Conservation (phyloP, 176 grass and related monocot species). For the Otatea glauca region DNA sequence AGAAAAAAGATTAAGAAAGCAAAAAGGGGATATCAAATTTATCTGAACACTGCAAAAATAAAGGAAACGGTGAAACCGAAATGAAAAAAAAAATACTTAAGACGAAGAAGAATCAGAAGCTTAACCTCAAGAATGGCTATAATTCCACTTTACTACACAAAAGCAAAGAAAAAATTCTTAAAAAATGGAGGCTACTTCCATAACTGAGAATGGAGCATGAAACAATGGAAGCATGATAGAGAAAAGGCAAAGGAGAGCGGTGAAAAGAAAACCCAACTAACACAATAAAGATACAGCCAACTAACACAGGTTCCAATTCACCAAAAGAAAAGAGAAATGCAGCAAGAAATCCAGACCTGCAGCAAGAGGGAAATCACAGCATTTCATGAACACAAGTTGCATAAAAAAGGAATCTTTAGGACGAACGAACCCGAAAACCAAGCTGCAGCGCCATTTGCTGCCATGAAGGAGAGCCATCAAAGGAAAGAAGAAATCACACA, state of each 20-base stretch:
- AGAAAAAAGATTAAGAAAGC: slow-evolving; percentile 8
- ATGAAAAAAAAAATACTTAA: slow-evolving; percentile 40
- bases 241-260: slow-evolving; percentile 25
- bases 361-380: slow-evolving; percentile 33
- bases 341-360: slow-evolving; percentile 40
- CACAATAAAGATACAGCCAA: slow-evolving; percentile 20
- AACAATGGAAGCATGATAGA: slow-evolving; percentile 20
- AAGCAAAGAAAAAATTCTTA: slow-evolving; percentile 17
- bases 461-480: not conserved
- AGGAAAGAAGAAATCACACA: slow-evolving; percentile 36
- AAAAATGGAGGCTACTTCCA: not conserved
- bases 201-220: slow-evolving; percentile 4
- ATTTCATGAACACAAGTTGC: slow-evolving; percentile 3
- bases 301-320: slow-evolving; percentile 18
- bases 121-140: slow-evolving; percentile 12
- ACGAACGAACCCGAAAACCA: slow-evolving; percentile 12
- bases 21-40: not conserved
- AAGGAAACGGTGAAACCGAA: not conserved
- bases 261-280: slow-evolving; percentile 31
- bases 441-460: slow-evolving; percentile 22
- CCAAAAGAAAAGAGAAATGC: slow-evolving; percentile 35
- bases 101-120: slow-evolving; percentile 19
- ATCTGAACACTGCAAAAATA: not conserved
- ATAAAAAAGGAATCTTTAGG: not conserved
- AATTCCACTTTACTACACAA: slow-evolving; percentile 8